Evolutionary conservation across 1,284 basidiomycete genomes (phyloP).

Genomic region (Rugosomyces carneus): DNA sequence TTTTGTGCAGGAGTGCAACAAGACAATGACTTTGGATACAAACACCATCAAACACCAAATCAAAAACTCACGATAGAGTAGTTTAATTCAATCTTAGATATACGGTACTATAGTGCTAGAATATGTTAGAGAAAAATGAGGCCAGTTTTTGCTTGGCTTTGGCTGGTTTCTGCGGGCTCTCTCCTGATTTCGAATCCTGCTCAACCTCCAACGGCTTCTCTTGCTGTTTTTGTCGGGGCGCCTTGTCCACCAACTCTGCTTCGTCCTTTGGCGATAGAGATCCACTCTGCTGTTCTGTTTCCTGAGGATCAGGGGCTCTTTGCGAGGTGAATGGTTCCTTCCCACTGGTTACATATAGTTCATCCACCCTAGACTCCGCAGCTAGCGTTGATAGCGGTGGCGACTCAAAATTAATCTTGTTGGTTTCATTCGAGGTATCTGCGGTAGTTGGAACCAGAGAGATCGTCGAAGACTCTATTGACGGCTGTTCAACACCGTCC

Average conservation of each 20-base stretch:
- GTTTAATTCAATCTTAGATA: not conserved
- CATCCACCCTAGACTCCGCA: not conserved
- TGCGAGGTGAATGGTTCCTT: too few species aligned
- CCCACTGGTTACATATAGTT: too few species aligned
- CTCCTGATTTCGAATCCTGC: not conserved
- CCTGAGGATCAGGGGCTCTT: not conserved
- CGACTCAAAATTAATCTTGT: not conserved
- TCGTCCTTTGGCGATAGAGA: not conserved
- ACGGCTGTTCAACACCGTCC: too few species aligned
- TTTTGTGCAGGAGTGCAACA: slow-evolving; percentile 14
- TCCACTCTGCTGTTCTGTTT: not conserved
- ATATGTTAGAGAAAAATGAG: slow-evolving; percentile 11
- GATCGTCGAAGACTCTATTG: not conserved
- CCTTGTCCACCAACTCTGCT: not conserved
- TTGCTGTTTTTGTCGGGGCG: not conserved
- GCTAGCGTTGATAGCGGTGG: not conserved
- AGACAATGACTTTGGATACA: slow-evolving; percentile 16
- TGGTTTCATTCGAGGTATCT: not conserved
- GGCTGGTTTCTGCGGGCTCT: slow-evolving; percentile 2
- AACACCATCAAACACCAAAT: slow-evolving; percentile 20
- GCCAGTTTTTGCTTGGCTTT: slow-evolving; percentile 8
- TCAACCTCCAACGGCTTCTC: not conserved
- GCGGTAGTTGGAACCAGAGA: not conserved
- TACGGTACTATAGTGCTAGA: slow-evolving; percentile 3
- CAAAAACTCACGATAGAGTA: too few species aligned